Evolutionary conservation across 202 grass and related monocot genomes (phyloP).

Genomic region (Panicum hallii): DNA sequence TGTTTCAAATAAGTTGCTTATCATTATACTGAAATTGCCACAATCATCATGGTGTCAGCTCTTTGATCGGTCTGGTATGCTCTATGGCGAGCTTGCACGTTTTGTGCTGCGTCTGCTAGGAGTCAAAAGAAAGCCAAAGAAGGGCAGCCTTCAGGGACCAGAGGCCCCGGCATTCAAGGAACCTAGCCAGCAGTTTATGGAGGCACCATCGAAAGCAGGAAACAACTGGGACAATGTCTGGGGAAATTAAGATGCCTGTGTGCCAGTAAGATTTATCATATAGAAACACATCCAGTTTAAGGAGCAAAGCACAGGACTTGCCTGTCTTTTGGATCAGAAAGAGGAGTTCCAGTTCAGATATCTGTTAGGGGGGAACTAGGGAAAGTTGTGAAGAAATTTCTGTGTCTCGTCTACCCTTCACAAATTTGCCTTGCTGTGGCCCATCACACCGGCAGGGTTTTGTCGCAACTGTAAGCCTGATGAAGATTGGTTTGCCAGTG

Average conservation of each 20-base stretch:
- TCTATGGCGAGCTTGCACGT: constrained; percentile 92
- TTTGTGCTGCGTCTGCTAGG: constrained; percentile 81
- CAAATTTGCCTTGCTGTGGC: background rate
- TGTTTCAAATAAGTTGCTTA: background rate
- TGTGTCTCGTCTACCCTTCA: background rate
- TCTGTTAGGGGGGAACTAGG: constrained; percentile 9
- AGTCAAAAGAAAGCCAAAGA: constrained; percentile 67
- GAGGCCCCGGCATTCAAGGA: constrained; percentile 47
- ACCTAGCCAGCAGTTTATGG: constrained; percentile 48
- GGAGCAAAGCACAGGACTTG: background rate
- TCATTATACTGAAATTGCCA: constrained; percentile 11
- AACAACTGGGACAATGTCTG: constrained; percentile 78
- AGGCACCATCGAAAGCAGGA: constrained; percentile 63
- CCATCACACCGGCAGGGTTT: background rate
- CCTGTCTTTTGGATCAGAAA: background rate
- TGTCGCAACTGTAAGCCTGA: background rate
- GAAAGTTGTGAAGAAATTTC: background rate
- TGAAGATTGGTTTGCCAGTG: constrained; percentile 30
- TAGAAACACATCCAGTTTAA: constrained; percentile 16
- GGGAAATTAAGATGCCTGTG: constrained; percentile 50
- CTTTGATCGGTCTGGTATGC: constrained; percentile 87
- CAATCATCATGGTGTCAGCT: constrained; percentile 53
- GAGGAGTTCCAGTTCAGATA: background rate
- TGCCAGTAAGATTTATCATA: background rate
- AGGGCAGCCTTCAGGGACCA: constrained; percentile 46